Percentiles rank a stretch among this genome's conserved stretches.
These are phyloP conservation scores for Candida dubliniensis DNA, from an alignment of 1,139 yeast genomes.

Conservation along the genomic window DNA sequence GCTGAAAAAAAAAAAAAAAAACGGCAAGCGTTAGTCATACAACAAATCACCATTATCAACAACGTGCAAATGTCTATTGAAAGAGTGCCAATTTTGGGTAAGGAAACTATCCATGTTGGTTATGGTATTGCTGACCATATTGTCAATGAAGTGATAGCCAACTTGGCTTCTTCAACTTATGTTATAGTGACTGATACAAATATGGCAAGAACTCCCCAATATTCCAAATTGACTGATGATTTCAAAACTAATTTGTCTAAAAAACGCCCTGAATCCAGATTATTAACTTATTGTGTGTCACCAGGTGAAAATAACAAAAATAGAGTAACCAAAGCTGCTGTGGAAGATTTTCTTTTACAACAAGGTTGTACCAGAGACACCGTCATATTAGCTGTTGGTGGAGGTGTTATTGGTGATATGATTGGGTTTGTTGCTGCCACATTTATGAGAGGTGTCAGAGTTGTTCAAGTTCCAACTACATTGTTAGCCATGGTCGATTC, in stretches of 20 bases:
- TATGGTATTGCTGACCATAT: constrained; percentile 77
- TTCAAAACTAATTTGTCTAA: constrained; percentile 32
- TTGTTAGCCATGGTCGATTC: constrained; percentile 97
- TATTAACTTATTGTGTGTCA: constrained; percentile 71
- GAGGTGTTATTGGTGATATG: constrained; percentile 99
- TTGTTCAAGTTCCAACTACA: constrained; percentile 92
- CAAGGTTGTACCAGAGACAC: constrained; percentile 96
- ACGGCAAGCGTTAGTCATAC: background rate
- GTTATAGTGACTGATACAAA: constrained; percentile 87
- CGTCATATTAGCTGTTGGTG: constrained; percentile 92
- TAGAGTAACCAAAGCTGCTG: constrained; percentile 85
- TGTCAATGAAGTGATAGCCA: constrained; percentile 62
- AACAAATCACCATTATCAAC: constrained; percentile 2
- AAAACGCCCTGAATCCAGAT: constrained; percentile 53
- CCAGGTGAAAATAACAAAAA: constrained; percentile 95
- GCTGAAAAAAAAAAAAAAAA: constrained; percentile 5
- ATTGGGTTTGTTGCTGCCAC: constrained; percentile 98
- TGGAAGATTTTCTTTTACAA: constrained; percentile 85
- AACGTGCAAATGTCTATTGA: constrained; percentile 32
- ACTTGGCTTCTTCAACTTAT: constrained; percentile 82
- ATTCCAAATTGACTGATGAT: constrained; percentile 33
- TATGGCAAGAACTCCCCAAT: constrained; percentile 68
- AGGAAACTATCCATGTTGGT: constrained; percentile 88
- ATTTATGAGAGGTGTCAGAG: constrained; percentile 97
- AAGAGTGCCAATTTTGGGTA: constrained; percentile 74